These are phyloP conservation scores for Cystoisospora suis DNA, from an alignment of 169 alveolate species.

Conservation along the genomic window DNA sequence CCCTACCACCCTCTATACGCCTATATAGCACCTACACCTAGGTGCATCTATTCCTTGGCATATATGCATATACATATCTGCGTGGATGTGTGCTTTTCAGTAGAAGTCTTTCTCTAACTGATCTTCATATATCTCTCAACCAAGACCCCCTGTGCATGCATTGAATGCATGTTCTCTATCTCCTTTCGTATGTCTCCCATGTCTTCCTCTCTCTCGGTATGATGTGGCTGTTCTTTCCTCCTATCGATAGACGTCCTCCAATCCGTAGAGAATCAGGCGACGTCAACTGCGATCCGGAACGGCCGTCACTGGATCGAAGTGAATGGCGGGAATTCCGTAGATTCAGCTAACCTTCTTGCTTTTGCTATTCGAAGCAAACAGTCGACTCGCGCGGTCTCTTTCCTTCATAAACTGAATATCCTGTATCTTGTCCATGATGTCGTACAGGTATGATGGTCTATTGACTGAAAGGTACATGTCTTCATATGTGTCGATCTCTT, in stretches of 20 bases:
- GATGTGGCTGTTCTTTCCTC: neutral
- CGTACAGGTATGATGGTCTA: constrained; percentile 38
- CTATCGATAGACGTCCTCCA: neutral
- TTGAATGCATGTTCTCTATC: no score
- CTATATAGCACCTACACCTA: neutral
- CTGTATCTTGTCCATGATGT: constrained; percentile 47
- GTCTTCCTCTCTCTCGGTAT: neutral
- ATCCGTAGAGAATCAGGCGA: constrained; percentile 30
- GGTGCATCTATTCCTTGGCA: no score
- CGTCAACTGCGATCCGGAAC: constrained; percentile 19
- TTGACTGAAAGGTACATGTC: no score
- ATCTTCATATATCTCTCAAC: no score
- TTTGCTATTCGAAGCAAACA: neutral
- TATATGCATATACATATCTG: neutral
- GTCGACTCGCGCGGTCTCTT: neutral
- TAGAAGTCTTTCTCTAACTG: no score
- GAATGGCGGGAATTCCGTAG: neutral
- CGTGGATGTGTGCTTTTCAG: neutral
- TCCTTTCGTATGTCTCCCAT: neutral
- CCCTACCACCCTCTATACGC: neutral
- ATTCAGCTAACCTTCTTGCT: neutral
- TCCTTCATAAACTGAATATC: constrained; percentile 11
- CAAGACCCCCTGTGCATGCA: no score
- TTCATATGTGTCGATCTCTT: neutral
- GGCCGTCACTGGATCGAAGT: constrained; percentile 45